Evolutionary conservation across 805 yeast genomes (phyloP), one percentile per base, ranked within the genome.

Genomic region (Torulaspora microellipsoides): DNA sequence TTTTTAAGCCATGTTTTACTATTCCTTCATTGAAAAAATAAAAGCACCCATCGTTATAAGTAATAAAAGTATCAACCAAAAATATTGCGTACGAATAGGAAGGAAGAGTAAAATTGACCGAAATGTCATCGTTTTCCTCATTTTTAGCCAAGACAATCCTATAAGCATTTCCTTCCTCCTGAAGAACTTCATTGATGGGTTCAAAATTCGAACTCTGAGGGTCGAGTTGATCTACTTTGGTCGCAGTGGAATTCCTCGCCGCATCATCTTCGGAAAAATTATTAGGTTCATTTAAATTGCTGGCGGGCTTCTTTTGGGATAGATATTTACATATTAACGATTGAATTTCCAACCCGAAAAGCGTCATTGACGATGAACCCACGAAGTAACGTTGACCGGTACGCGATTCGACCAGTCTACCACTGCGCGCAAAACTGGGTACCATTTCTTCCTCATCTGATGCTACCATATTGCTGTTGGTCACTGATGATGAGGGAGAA

Each of bases 21-120:
- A 83, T 57, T 1, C 95, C 95, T 60, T 85, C 95, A 58, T 85
- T 85, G 67, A 85, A 85, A 56, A 85, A 85, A 64, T 85, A 85
- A 60, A 85, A 85, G 54, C 95, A 85, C 0, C 90, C 93, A 62
- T 84, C 93, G 54, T 85, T 85, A 60, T 83, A 85, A 40, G 83
- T 81, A 41, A 85, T 76, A 52, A 85, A 85, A 0, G 87, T 81
- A 57, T 85, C 91, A 10, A 85, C 85, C 38, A 85, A 65, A 11
- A 83, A 60, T 76, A 82, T 76, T 6, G 91, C 89, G 60, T 84
- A 83, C 3, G 86, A 77, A 51, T 83, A 84, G 11, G 87, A 79
- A 0, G 95, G 95, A 13, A 85, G 66, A 0, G 86, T 76, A 57
- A 83, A 83, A 54, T 82, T 81, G 17, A 83, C 85, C 15, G 83